These are phyloP conservation scores for Kwoniella bestiolae DNA, from an alignment of 768 basidiomycete genomes.

Conservation along the genomic window DNA sequence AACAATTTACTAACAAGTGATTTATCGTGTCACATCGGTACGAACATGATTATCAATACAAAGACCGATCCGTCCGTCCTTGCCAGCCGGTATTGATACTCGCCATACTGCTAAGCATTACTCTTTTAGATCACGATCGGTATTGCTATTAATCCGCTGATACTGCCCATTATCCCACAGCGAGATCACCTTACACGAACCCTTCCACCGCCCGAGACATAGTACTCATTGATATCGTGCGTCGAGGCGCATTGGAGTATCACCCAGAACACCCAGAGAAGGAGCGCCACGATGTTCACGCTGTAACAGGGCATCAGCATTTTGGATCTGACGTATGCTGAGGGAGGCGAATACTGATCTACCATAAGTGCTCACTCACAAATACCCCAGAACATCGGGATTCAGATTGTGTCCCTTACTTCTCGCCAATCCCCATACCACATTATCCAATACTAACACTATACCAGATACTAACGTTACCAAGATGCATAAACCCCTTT, in stretches of 20 bases:
- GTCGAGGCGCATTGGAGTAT: constrained; percentile 15
- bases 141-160: background rate
- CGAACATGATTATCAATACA: background rate
- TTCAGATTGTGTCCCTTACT: constrained; percentile 14
- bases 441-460: constrained; percentile 18
- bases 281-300: constrained; percentile 27
- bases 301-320: constrained; percentile 13
- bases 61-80: background rate
- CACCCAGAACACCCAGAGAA: constrained; percentile 30
- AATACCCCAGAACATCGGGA: constrained; percentile 32
- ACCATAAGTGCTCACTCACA: constrained; percentile 20
- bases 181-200: background rate
- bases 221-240: constrained; percentile 14
- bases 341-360: background rate
- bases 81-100: background rate
- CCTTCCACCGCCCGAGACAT: constrained; percentile 12
- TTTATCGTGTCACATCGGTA: no score
- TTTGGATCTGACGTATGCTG: no score
- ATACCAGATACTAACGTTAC: constrained; percentile 4
- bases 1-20: background rate
- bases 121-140: background rate
- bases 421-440: constrained; percentile 13
- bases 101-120: background rate
- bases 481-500: background rate
- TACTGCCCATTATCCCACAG: constrained; percentile 1